These are phyloP conservation scores for Podaxis sp. DNA, from an alignment of 768 basidiomycete species.

Conservation along the genomic window DNA sequence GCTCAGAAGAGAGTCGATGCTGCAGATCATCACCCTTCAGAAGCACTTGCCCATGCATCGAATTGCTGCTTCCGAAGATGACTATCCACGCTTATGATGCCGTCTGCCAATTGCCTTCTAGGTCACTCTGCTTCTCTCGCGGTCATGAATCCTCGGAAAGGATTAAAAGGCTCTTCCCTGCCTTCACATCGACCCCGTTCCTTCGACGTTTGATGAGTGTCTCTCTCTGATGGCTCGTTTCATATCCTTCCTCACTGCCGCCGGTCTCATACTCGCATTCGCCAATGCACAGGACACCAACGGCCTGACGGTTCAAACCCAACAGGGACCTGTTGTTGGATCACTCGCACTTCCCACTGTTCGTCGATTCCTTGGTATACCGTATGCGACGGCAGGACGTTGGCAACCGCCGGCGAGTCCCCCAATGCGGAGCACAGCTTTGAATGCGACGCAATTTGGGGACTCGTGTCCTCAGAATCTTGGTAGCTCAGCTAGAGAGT, in stretches of 20 bases:
- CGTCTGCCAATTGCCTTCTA: not conserved
- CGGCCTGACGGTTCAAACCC: constrained; percentile 27
- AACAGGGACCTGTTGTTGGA: constrained; percentile 31
- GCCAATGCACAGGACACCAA: not conserved
- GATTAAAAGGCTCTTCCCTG: not conserved
- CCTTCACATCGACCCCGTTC: not conserved
- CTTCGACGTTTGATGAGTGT: not conserved
- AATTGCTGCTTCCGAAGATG: not conserved
- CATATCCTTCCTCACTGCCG: constrained; percentile 1
- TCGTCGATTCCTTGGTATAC: constrained; percentile 34
- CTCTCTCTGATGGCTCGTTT: not conserved
- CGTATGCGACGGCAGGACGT: constrained; percentile 31
- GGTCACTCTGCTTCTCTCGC: not conserved
- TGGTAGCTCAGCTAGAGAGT: constrained; percentile 20
- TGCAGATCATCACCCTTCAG: not conserved
- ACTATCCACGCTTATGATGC: not conserved
- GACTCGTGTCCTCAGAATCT: constrained; percentile 29
- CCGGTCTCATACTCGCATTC: not conserved
- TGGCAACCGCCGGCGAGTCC: constrained; percentile 31
- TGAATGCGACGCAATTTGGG: constrained; percentile 28
- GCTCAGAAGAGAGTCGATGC: not conserved
- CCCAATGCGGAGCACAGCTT: constrained; percentile 16
- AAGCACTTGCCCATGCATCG: no score
- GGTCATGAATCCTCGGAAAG: not conserved
- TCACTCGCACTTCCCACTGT: constrained; percentile 25